These are phyloP conservation scores for Lenwebbia sp. DNA, from an alignment of 345 rosid species.

Conservation along the genomic window DNA sequence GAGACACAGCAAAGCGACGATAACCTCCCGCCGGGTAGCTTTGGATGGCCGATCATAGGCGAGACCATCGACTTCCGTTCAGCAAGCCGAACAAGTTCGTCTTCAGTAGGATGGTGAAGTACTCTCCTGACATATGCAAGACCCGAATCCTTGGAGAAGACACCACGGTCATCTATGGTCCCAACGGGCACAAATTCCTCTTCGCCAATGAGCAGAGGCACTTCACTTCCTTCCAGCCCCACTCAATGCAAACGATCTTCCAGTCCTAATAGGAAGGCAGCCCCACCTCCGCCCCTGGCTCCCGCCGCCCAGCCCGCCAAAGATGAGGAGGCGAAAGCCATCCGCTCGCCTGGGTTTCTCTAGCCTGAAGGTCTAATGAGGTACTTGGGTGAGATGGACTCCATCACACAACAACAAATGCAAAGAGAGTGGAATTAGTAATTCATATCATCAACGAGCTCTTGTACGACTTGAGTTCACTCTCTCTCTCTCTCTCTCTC, in stretches of 20 bases:
- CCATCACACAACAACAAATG: conserved; percentile 33
- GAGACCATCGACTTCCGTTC: conserved; percentile 30
- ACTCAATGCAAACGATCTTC: conserved; percentile 36
- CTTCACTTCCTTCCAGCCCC: conserved; percentile 45
- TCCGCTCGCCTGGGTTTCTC: conserved; percentile 29
- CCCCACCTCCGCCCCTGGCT: conserved; percentile 1
- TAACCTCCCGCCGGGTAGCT: conserved; percentile 49
- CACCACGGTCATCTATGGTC: conserved; percentile 43
- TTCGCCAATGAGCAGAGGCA: conserved; percentile 41
- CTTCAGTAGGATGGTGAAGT: conserved; percentile 27
- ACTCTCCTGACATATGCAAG: conserved; percentile 39
- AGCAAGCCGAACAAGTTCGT: conserved; percentile 41
- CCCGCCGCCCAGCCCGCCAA: not conserved
- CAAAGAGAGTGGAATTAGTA: not conserved
- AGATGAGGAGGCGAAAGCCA: conserved; percentile 12
- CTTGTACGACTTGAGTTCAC: no score
- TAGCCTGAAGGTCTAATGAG: conserved; percentile 45
- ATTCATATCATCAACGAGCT: no score
- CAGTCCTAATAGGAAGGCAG: conserved; percentile 19
- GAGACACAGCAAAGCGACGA: not conserved
- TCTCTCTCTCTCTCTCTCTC: no score
- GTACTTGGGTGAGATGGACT: conserved; percentile 36
- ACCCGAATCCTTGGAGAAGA: conserved; percentile 43
- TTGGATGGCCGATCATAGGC: no score
- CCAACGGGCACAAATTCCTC: conserved; percentile 41